These are phyloP conservation scores for Moesziomyces globuligerus DNA, from an alignment of 1,284 basidiomycete species.

Conservation along the genomic window DNA sequence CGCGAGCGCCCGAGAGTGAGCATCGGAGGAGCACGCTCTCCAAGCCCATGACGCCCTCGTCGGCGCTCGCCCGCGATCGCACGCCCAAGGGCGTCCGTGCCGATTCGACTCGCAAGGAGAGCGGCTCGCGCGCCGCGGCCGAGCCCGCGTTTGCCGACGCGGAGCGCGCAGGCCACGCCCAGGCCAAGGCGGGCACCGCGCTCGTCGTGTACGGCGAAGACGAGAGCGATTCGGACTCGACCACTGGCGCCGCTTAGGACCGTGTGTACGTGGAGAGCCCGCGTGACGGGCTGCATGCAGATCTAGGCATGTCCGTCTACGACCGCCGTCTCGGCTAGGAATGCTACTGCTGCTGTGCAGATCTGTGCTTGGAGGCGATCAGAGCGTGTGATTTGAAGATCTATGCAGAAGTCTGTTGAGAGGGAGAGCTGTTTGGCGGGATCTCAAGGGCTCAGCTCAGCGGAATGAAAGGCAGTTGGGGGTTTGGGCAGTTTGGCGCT, in stretches of 20 bases:
- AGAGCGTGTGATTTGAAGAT: too few species aligned
- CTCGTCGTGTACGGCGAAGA: conserved; percentile 65
- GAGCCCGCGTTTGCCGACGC: neutral
- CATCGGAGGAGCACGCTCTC: conserved; percentile 19
- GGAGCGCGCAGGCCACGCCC: conserved; percentile 3
- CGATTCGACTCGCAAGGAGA: conserved; percentile 4
- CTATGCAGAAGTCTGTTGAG: too few species aligned
- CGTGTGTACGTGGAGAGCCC: too few species aligned
- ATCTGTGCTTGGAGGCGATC: too few species aligned
- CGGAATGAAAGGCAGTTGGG: too few species aligned
- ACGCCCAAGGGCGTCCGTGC: conserved; percentile 28
- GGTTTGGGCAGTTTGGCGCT: too few species aligned
- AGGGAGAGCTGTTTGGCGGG: too few species aligned
- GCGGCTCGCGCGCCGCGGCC: too few species aligned
- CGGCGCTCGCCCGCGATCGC: conserved; percentile 29
- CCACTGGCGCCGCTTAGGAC: conserved; percentile 29
- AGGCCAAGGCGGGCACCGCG: conserved; percentile 51
- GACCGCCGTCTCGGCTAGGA: too few species aligned
- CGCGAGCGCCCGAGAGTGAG: conserved; percentile 8
- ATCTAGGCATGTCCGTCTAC: neutral
- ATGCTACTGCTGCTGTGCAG: too few species aligned
- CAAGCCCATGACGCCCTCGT: conserved; percentile 40
- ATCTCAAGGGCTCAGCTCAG: too few species aligned
- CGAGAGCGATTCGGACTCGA: conserved; percentile 50
- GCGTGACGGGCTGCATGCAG: neutral